A percentile compares a stretch with the other conserved stretches of the same genome.
These are phyloP conservation scores for Kregervanrija pseudodelftensis DNA, from an alignment of 805 yeast genomes.

Conservation along the genomic window DNA sequence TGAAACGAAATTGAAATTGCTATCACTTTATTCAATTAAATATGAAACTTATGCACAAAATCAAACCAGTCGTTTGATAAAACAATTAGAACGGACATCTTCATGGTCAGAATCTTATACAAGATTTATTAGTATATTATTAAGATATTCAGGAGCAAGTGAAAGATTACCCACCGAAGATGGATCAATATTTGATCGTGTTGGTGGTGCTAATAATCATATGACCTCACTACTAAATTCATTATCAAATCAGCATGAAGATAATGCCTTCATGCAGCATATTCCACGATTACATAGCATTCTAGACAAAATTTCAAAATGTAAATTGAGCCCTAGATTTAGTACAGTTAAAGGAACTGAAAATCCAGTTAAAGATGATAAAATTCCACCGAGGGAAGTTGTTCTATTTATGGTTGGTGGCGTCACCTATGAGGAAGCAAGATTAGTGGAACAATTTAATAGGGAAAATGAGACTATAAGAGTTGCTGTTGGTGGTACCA, in stretches of 20 bases:
- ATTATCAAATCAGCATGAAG: constrained; percentile 31
- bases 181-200: constrained; percentile 22
- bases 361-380: constrained; percentile 5
- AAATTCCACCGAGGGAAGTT: constrained; percentile 52
- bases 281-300: constrained; percentile 59
- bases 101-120: constrained; percentile 15
- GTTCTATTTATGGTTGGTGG: constrained; percentile 79
- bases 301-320: constrained; percentile 33
- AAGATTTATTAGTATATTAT: constrained; percentile 36
- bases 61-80: constrained; percentile 33
- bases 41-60: constrained; percentile 49
- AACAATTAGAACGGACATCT: constrained; percentile 29
- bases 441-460: constrained; percentile 70
- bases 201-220: constrained; percentile 16
- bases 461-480: constrained; percentile 49
- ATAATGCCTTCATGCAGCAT: constrained; percentile 87
- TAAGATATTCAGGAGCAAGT: constrained; percentile 36
- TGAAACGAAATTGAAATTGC: constrained; percentile 59
- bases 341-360: no score
- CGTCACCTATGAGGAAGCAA: constrained; percentile 85
- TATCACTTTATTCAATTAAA: constrained; percentile 66
- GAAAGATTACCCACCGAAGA: constrained; percentile 35
- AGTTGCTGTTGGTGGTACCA: constrained; percentile 75
- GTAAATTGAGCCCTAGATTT: constrained; percentile 29
- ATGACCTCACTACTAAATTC: constrained; percentile 26